These are phyloP conservation scores for Hawksworthiomyces lignivorus DNA, from an alignment of 2,329 filamentous ascomycete genomes.

Conservation along the genomic window DNA sequence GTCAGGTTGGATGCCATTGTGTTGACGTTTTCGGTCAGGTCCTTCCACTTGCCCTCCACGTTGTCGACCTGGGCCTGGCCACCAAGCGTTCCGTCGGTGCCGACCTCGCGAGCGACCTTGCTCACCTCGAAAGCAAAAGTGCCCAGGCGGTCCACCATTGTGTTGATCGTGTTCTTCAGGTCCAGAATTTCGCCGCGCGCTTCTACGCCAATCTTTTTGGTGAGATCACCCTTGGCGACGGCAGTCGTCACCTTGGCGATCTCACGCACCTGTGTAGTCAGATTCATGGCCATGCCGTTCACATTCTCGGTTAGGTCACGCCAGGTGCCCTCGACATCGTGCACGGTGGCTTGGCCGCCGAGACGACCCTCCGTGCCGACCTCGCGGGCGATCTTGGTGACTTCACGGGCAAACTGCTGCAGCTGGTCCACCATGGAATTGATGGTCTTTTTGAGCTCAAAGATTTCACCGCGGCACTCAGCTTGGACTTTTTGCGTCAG, in stretches of 20 bases:
- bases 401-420: slow-evolving; percentile 92
- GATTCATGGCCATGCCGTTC: slow-evolving; percentile 97
- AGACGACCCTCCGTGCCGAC: slow-evolving; percentile 93
- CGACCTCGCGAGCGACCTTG: slow-evolving; percentile 89
- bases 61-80: slow-evolving; percentile 91
- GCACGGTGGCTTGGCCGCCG: slow-evolving; percentile 89
- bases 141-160: slow-evolving; percentile 94
- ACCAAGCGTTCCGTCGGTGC: slow-evolving; percentile 88
- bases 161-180: slow-evolving; percentile 96
- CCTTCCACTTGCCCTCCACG: slow-evolving; percentile 96
- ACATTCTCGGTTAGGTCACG: slow-evolving; percentile 91
- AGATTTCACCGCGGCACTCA: slow-evolving; percentile 84
- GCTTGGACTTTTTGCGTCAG: slow-evolving; percentile 95
- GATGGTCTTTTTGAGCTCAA: slow-evolving; percentile 93
- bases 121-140: slow-evolving; percentile 96
- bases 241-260: slow-evolving; percentile 96
- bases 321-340: slow-evolving; percentile 96
- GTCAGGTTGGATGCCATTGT: slow-evolving; percentile 64
- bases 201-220: slow-evolving; percentile 91
- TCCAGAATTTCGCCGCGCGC: slow-evolving; percentile 91
- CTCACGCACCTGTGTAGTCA: slow-evolving; percentile 95
- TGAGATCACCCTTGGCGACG: slow-evolving; percentile 87
- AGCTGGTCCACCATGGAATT: slow-evolving; percentile 99
- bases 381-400: slow-evolving; percentile 91
- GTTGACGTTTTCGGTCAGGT: slow-evolving; percentile 86